These are phyloP conservation scores for Phoma sp. DNA, from an alignment of 2,329 filamentous ascomycete genomes.

Conservation along the genomic window DNA sequence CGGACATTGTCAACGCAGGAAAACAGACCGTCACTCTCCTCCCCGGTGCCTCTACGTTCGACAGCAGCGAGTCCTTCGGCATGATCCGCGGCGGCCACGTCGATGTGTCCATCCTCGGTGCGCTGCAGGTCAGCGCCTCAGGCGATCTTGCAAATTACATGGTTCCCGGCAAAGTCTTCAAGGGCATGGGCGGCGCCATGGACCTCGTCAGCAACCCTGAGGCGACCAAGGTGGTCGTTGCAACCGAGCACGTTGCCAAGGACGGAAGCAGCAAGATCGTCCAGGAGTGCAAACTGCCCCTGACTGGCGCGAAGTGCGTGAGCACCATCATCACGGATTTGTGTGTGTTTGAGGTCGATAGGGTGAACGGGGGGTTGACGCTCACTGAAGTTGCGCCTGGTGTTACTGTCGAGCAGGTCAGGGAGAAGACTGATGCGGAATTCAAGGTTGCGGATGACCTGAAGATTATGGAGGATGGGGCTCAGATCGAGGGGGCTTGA, in stretches of 20 bases:
- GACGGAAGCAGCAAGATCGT: conserved; percentile 91
- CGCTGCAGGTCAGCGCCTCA: conserved; percentile 82
- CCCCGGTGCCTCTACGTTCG: conserved; percentile 80
- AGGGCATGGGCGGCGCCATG: conserved; percentile 92
- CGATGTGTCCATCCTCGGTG: conserved; percentile 86
- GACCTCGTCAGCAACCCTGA: conserved; percentile 85
- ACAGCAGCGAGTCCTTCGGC: conserved; percentile 86
- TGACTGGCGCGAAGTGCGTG: conserved; percentile 47
- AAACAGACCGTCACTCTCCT: conserved; percentile 91
- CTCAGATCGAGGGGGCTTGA: conserved; percentile 6
- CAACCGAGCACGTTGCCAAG: conserved; percentile 94
- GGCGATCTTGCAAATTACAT: conserved; percentile 93
- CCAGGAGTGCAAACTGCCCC: conserved; percentile 61
- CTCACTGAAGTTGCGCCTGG: conserved; percentile 84
- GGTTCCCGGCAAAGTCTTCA: conserved; percentile 83
- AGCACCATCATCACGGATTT: conserved; percentile 50
- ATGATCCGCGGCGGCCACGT: conserved; percentile 91
- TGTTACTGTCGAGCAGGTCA: conserved; percentile 85
- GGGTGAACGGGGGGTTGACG: conserved; percentile 68
- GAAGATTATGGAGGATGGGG: conserved; percentile 69
- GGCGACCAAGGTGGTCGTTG: conserved; percentile 85
- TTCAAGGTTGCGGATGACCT: conserved; percentile 80
- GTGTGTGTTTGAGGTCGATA: conserved; percentile 68
- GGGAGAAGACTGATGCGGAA: conserved; percentile 82
- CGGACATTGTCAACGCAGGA: conserved; percentile 89